These are phyloP conservation scores for Globisporangium solare DNA, from an alignment of 352 stramenopile species.

Conservation along the genomic window DNA sequence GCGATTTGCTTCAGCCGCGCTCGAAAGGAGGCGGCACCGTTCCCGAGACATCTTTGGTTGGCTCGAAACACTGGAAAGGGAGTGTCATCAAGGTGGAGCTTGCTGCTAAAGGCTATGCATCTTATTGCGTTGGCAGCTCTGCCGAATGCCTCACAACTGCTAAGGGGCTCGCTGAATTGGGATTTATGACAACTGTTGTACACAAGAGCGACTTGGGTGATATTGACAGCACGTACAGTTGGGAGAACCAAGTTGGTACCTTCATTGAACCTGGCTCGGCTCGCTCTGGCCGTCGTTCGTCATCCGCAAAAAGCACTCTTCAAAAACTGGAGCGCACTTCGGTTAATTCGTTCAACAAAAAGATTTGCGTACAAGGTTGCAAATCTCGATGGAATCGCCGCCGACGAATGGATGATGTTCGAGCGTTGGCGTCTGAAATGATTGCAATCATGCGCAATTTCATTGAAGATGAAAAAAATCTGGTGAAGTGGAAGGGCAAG, in stretches of 20 bases:
- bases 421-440: conserved; percentile 33
- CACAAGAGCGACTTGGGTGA: conserved; percentile 24
- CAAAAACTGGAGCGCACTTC: conserved; percentile 31
- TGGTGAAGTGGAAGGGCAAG: conserved; percentile 25
- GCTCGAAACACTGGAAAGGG: conserved; percentile 65
- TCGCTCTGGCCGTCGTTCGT: conserved; percentile 33
- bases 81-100: conserved; percentile 43
- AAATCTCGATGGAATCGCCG: conserved; percentile 2
- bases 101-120: conserved; percentile 40
- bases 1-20: conserved; percentile 53
- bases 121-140: conserved; percentile 33
- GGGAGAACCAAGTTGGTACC: conserved; percentile 35
- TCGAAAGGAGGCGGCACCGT: conserved; percentile 49
- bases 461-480: conserved; percentile 10
- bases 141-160: conserved; percentile 32
- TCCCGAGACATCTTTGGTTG: conserved; percentile 45
- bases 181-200: conserved; percentile 45
- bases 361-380: conserved; percentile 10
- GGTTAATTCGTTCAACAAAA: conserved; percentile 43
- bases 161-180: conserved; percentile 29
- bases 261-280: conserved; percentile 41
- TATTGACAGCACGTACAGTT: conserved; percentile 42
- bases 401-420: conserved; percentile 18
- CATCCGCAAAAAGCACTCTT: conserved; percentile 18
- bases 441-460: conserved; percentile 29